Conservation (phyloP, 768 basidiomycete genomes). For the Cystoderma amianthinum region DNA sequence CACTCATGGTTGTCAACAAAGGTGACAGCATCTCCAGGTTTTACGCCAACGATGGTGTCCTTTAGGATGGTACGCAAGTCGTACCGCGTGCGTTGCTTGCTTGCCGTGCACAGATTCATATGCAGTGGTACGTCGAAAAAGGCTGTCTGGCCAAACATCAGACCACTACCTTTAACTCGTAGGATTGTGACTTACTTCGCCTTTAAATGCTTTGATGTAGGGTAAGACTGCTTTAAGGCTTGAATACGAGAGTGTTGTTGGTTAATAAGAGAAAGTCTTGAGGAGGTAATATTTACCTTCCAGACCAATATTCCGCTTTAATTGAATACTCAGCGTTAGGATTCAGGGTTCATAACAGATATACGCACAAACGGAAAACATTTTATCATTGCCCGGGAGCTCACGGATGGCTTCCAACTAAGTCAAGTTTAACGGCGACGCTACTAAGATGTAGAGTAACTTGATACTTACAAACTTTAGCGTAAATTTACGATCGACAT, state of each 20-base stretch:
- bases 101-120: conserved; percentile 74
- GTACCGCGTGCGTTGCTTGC: conserved; percentile 55
- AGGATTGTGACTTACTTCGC: conserved; percentile 48
- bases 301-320: conserved; percentile 81
- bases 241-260: conserved; percentile 3
- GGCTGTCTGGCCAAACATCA: conserved; percentile 72
- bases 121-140: conserved; percentile 94
- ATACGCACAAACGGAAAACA: conserved; percentile 53
- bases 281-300: conserved; percentile 41
- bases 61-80: conserved; percentile 75
- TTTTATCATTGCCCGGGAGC: conserved; percentile 29
- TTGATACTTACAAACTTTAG: conserved; percentile 52
- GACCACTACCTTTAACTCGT: too few relatives aligned
- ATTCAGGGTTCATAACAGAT: background rate
- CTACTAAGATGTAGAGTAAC: background rate
- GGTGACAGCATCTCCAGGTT: conserved; percentile 80
- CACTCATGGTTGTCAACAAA: conserved; percentile 91
- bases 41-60: conserved; percentile 55
- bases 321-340: conserved; percentile 11
- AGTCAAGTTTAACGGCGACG: conserved; percentile 1
- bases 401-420: conserved; percentile 50
- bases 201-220: conserved; percentile 56
- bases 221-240: conserved; percentile 47
- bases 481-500: conserved; percentile 71
- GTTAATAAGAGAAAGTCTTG: background rate